These are phyloP conservation scores for Teunomyces barrocoloradensis DNA, from an alignment of 805 yeast genomes.

Conservation along the genomic window DNA sequence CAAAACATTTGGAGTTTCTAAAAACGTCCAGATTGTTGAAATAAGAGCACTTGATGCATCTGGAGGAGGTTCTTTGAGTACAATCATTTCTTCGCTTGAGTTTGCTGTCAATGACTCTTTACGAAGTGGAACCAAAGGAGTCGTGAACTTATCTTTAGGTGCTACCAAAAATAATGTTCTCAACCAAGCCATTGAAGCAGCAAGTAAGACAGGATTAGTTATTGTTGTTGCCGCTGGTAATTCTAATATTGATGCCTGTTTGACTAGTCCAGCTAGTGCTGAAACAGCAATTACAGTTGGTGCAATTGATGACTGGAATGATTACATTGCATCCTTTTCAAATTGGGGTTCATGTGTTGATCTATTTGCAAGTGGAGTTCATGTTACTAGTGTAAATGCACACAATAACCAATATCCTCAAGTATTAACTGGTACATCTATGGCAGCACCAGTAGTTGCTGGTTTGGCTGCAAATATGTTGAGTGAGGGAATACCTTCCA, in stretches of 20 bases:
- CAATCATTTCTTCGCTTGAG: slow-evolving; percentile 65
- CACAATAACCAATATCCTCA: slow-evolving; percentile 21
- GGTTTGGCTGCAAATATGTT: slow-evolving; percentile 60
- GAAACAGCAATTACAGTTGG: slow-evolving; percentile 75
- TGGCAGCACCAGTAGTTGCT: slow-evolving; percentile 76
- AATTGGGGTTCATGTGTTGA: slow-evolving; percentile 95
- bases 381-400: slow-evolving; percentile 55
- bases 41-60: slow-evolving; percentile 66
- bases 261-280: slow-evolving; percentile 84
- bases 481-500: slow-evolving; percentile 47
- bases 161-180: slow-evolving; percentile 64
- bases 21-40: slow-evolving; percentile 56
- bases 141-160: slow-evolving; percentile 81
- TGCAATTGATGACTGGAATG: slow-evolving; percentile 76
- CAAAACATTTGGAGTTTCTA: slow-evolving; percentile 77
- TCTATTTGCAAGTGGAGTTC: slow-evolving; percentile 78
- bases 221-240: slow-evolving; percentile 89
- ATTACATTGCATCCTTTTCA: slow-evolving; percentile 72
- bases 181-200: slow-evolving; percentile 75
- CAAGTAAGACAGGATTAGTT: slow-evolving; percentile 66
- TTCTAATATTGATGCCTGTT: slow-evolving; percentile 72
- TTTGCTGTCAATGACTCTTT: slow-evolving; percentile 61
- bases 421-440: slow-evolving; percentile 69
- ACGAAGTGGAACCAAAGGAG: slow-evolving; percentile 39
- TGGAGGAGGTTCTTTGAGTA: slow-evolving; percentile 72